Evolutionary conservation across 192 early-diverging fungal species (phyloP).

Genomic region (Coemansia sp.): DNA sequence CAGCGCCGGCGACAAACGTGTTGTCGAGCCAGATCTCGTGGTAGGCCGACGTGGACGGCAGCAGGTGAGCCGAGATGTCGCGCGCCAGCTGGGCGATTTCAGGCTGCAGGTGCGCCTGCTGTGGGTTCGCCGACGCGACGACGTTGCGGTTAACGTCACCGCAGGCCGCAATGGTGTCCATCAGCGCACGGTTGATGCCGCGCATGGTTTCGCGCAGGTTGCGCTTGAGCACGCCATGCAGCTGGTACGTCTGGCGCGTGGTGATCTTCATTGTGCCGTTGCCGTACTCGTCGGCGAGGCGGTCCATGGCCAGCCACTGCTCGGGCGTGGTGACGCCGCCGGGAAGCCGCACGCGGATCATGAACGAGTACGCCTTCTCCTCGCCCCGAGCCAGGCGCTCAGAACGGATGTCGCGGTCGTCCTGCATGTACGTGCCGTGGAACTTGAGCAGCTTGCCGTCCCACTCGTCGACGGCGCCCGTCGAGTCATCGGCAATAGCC

Average conservation of each 20-base stretch:
- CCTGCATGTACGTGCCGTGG: conserved; percentile 96
- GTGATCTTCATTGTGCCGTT: conserved; percentile 92
- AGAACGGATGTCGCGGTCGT: conserved; percentile 92
- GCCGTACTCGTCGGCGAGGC: conserved; percentile 77
- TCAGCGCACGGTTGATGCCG: conserved; percentile 84
- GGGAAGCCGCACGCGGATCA: conserved; percentile 94
- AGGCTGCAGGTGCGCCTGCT: conserved; percentile 71
- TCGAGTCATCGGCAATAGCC: conserved; percentile 76
- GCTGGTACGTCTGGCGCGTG: conserved; percentile 95
- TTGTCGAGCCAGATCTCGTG: conserved; percentile 98
- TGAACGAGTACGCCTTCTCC: conserved; percentile 93
- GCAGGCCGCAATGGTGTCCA: conserved; percentile 94
- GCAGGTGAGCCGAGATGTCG: conserved; percentile 70
- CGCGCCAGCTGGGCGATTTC: conserved; percentile 71
- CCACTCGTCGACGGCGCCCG: conserved; percentile 80
- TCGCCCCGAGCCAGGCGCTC: conserved; percentile 77
- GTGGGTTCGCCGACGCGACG: conserved; percentile 87
- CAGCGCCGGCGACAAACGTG: conserved; percentile 75
- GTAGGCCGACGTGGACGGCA: conserved; percentile 86
- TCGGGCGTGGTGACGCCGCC: conserved; percentile 82
- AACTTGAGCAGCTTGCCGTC: conserved; percentile 94
- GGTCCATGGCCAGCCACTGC: conserved; percentile 95
- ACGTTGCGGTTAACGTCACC: conserved; percentile 99
- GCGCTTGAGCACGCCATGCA: conserved; percentile 92
- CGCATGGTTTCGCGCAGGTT: conserved; percentile 85